A percentile compares a stretch with the other conserved stretches of the same genome.
These are phyloP conservation scores for Aspergillus awamori DNA, from an alignment of 2,329 filamentous ascomycete genomes.

Conservation along the genomic window DNA sequence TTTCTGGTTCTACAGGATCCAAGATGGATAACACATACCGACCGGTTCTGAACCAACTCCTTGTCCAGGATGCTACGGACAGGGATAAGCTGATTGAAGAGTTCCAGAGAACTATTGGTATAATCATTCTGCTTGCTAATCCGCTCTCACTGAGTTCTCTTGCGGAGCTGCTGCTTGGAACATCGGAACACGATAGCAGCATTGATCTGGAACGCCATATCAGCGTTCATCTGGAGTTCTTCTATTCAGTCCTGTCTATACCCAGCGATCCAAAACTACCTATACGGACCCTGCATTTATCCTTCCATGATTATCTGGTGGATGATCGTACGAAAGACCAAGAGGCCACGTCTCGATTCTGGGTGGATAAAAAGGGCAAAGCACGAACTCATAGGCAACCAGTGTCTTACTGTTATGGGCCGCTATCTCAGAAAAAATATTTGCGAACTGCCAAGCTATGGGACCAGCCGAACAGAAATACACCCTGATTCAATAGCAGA, in stretches of 20 bases:
- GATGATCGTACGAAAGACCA: constrained; percentile 24
- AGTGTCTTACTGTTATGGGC: too few relatives aligned
- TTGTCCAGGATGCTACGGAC: neutral
- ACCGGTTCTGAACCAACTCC: constrained; percentile 11
- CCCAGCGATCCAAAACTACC: constrained; percentile 15
- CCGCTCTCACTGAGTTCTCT: constrained; percentile 26
- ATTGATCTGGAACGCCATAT: neutral
- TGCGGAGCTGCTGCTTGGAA: constrained; percentile 16
- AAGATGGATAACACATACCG: constrained; percentile 13
- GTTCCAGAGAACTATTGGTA: constrained; percentile 26
- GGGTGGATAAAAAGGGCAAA: constrained; percentile 23
- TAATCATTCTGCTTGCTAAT: constrained; percentile 26
- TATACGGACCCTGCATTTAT: constrained; percentile 28
- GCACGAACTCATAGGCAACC: constrained; percentile 25
- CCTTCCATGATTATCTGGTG: constrained; percentile 37
- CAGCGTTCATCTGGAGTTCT: constrained; percentile 3
- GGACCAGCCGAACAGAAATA: constrained; percentile 12
- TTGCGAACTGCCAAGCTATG: constrained; percentile 15
- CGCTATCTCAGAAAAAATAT: constrained; percentile 18
- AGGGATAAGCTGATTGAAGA: neutral
- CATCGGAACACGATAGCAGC: constrained; percentile 15
- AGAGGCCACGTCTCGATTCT: neutral
- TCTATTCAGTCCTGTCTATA: constrained; percentile 26
- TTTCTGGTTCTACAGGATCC: neutral
- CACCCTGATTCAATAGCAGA: neutral